Evolutionary conservation across 2,329 filamentous ascomycete genomes (phyloP).

Genomic region (Aschersonia sp.): DNA sequence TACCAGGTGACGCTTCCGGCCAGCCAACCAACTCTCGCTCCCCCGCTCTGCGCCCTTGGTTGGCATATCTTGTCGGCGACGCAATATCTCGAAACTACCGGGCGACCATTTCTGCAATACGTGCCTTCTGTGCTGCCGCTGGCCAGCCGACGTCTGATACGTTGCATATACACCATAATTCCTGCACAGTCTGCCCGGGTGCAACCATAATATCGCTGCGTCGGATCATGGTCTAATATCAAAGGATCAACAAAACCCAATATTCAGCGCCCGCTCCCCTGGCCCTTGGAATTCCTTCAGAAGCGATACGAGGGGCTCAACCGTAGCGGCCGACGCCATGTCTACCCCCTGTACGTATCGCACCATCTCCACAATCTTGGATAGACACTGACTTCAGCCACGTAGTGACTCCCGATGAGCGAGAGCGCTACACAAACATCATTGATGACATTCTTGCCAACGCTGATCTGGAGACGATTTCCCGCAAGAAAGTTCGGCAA

Average conservation of each 20-base stretch:
- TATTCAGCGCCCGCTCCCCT: too few relatives aligned
- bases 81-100: neutral
- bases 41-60: neutral
- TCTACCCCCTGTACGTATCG: slow-evolving; percentile 10
- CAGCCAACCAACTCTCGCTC: neutral
- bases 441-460: slow-evolving; percentile 45
- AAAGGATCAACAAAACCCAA: too few relatives aligned
- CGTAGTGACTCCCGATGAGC: slow-evolving; percentile 35
- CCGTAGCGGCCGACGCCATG: slow-evolving; percentile 4
- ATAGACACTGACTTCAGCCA: neutral
- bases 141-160: too few relatives aligned
- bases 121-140: too few relatives aligned
- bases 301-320: too few relatives aligned
- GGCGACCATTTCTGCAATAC: neutral
- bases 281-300: too few relatives aligned
- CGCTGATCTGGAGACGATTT: slow-evolving; percentile 47
- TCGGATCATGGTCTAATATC: too few relatives aligned
- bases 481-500: slow-evolving; percentile 46
- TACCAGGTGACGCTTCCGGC: neutral
- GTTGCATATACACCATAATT: too few relatives aligned
- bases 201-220: too few relatives aligned
- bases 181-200: too few relatives aligned
- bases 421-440: slow-evolving; percentile 37
- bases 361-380: too few relatives aligned
- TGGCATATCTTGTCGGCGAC: neutral